Evolutionary conservation across 148 eudicot species (phyloP).

Genomic region (Bassia scoparia): DNA sequence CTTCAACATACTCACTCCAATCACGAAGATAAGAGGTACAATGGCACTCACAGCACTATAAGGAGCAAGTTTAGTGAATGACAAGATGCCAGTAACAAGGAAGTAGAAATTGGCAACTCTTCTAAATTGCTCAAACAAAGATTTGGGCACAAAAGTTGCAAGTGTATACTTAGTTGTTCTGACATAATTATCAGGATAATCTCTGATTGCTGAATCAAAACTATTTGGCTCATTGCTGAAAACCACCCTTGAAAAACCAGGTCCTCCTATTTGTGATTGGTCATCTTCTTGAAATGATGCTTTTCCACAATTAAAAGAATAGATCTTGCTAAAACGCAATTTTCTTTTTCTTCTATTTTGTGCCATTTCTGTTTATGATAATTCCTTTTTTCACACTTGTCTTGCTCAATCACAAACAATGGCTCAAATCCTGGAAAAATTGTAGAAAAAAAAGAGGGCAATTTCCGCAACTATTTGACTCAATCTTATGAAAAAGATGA

Average conservation of each 20-base stretch:
- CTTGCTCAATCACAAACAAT: background rate
- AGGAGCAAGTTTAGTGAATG: slow-evolving; percentile 80
- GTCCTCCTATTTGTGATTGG: slow-evolving; percentile 75
- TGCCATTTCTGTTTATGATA: slow-evolving; percentile 27
- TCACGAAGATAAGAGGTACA: slow-evolving; percentile 62
- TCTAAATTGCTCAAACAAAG: slow-evolving; percentile 97
- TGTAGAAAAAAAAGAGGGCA: background rate
- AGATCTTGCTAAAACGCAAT: slow-evolving; percentile 76
- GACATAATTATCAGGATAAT: slow-evolving; percentile 67
- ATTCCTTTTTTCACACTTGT: slow-evolving; percentile 22
- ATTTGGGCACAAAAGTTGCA: slow-evolving; percentile 75
- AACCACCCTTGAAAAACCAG: slow-evolving; percentile 80
- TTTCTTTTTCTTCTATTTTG: slow-evolving; percentile 44
- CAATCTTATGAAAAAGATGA: slow-evolving; percentile 14
- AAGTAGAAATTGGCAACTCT: slow-evolving; percentile 96
- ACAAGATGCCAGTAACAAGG: slow-evolving; percentile 63
- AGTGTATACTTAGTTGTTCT: slow-evolving; percentile 78
- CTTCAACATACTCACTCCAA: slow-evolving; percentile 85
- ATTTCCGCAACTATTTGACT: slow-evolving; percentile 2
- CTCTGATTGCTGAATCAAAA: slow-evolving; percentile 33
- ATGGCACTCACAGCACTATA: slow-evolving; percentile 77
- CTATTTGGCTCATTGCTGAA: slow-evolving; percentile 59
- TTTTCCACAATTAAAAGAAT: slow-evolving; percentile 68
- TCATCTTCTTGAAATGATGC: slow-evolving; percentile 46
- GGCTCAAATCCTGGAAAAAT: slow-evolving; percentile 7